phyloP scores from a whole-genome alignment of 2,329 filamentous ascomycete genomes.

The Fusarium bactridioides region DNA sequence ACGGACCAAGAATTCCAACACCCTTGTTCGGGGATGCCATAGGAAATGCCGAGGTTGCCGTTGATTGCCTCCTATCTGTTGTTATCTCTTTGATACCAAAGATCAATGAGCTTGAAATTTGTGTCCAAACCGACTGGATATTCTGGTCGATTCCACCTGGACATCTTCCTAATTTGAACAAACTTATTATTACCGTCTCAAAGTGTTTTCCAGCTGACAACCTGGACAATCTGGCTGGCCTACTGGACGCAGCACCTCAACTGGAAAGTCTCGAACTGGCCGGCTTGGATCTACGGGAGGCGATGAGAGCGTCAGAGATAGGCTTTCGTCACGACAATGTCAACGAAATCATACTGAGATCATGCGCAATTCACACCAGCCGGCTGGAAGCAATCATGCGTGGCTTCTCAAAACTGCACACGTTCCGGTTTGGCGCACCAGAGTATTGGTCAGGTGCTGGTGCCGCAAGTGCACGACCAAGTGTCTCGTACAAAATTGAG shows the following conservation, averaged over 20 bases:
- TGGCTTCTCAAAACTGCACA: background rate
- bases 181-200: background rate
- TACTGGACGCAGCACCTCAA: background rate
- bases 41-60: too few species aligned
- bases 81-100: background rate
- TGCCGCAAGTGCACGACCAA: background rate
- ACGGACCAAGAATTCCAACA: too few species aligned
- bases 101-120: background rate
- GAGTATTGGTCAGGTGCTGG: too few species aligned
- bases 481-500: background rate
- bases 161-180: background rate
- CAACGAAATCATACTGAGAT: background rate
- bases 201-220: fast-evolving
- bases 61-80: too few species aligned
- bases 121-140: fast-evolving
- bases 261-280: background rate
- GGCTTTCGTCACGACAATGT: background rate
- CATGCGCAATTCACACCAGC: fast-evolving
- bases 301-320: too few species aligned
- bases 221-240: fast-evolving
- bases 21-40: too few species aligned
- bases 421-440: background rate
- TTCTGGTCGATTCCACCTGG: background rate
- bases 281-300: fast-evolving
- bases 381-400: background rate